These are phyloP conservation scores for Tranzscheliella williamsii DNA, from an alignment of 1,284 basidiomycete species.

Conservation along the genomic window DNA sequence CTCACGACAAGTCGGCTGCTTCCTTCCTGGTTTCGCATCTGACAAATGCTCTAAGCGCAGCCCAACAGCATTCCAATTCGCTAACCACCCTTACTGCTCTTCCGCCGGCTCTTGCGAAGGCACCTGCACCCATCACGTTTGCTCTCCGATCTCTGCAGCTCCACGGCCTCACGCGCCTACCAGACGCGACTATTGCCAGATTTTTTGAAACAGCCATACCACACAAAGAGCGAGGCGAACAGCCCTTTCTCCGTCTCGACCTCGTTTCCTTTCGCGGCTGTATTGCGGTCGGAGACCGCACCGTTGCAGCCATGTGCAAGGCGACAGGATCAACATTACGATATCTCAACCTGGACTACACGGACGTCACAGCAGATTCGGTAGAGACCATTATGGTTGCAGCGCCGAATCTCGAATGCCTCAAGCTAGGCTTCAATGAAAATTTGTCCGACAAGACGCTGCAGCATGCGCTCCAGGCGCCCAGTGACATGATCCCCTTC, in stretches of 20 bases:
- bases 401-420: constrained; percentile 5
- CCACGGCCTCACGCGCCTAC: constrained; percentile 23
- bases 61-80: not conserved
- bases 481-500: constrained; percentile 7
- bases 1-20: constrained; percentile 20
- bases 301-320: constrained; percentile 14
- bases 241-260: constrained; percentile 11
- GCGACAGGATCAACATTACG: constrained; percentile 13
- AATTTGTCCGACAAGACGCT: constrained; percentile 19
- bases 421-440: constrained; percentile 30
- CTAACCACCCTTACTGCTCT: too few species aligned
- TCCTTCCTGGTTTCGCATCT: constrained; percentile 16
- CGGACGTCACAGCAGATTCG: constrained; percentile 20
- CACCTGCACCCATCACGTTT: too few species aligned
- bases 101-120: too few species aligned
- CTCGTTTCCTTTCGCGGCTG: constrained; percentile 20
- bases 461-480: constrained; percentile 7
- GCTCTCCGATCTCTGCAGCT: constrained; percentile 26
- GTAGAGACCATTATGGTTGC: constrained; percentile 9
- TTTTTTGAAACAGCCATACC: constrained; percentile 15
- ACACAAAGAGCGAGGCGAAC: not conserved
- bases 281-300: constrained; percentile 18
- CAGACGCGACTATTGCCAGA: constrained; percentile 15
- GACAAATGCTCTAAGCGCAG: constrained; percentile 4
- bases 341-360: constrained; percentile 36